Base-by-base conservation (phyloP, 2,329 filamentous ascomycete genomes). In the Endothia cerciana region DNA sequence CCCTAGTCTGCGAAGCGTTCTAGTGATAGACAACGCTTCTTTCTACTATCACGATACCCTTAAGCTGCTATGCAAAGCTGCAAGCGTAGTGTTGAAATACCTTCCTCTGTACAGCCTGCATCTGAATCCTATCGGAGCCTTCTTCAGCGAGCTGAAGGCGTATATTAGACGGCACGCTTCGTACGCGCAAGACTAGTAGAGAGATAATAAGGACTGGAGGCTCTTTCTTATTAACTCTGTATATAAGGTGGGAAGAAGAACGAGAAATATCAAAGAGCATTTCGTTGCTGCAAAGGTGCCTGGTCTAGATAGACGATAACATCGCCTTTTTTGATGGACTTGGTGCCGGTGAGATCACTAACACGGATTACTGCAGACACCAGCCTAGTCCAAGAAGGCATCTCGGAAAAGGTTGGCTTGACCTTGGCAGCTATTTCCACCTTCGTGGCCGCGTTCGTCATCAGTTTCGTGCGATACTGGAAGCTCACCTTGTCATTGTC, bases 321-420 rank as follows among this genome's bases (percentile, higher is more conserved):
- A 47, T 47, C 43, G 43, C 19, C 43, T 47, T 47, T 11, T 47
- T 47, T n/a, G 43, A 47, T 10, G n/a, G 19, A 6, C n/a, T 47
- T n/a, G 43, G 43, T 11, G 43, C 43, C 10, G 43, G 43, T 3
- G 53, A 56, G 53, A 25, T 56, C 7, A 25, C 53, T n/a, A 17
- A 38, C 53, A 17, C 53, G 53, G 10, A 56, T 56, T 25, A 56
- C 53, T n/a, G 53, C 53, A 7, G 53, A 56, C 15, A 56, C 28
- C n/a, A 56, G 28, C 7, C 53, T 56, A 19, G 25, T 56, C 28
- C 53, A 56, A 13, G 53, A 56, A 8, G 53, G 53, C 4, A 25
- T 56, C 28, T 56, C 53, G 28, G 19, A 56, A 56, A 55, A 56
- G 53, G 53, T 56, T 25, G n/a, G 53, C 53, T 25, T 56, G 15